Evolutionary conservation across 345 rosid species (phyloP), one percentile per base, ranked within the genome.

Genomic region (Ceriops zippeliana): DNA sequence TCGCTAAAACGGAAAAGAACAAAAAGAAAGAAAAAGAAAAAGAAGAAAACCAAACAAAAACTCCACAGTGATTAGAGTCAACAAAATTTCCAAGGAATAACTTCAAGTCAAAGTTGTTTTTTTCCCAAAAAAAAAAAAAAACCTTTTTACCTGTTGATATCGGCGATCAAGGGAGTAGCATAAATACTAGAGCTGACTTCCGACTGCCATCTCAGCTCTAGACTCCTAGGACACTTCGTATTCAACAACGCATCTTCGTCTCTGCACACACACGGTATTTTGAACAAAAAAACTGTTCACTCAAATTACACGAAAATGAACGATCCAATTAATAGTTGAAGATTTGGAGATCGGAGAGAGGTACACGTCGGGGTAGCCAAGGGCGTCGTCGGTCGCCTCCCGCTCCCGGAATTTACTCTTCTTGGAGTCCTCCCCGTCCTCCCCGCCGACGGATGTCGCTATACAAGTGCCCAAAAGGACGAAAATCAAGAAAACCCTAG

Each of bases 191-290:
- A 92, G 81, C 98, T 90, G 73, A 92, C 98, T 83, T 96, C 99
- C 28, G 99, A 83, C 74, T 92, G 98, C 99, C 99, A 96, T 81
- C 99, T 86, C 26, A 96, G 89, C 87, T 90, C 98, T 76, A 96
- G 79, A 67, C 89, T 86, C 65, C 76, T 83, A 60, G 98, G 98
- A 84, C 99, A 96, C 83, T 80, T 87, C 26, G 97, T 85, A 75
- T 96, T 96, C 96, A 90, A 73, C 76, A 92, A 75, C 70, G 92
- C 86, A 81, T 84, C 89, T 81, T 96, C 98, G 60, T 92, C 97
- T 69, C 99, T 96, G 71, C 71, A 66, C 52, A 71, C 58, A 57
- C 56, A 72, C 6, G 38, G 8, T 20, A 68, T 28, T 28, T 2
- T 1, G 15, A 63, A 56, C 9, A 9, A 56, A 62, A 32, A 62